Percentiles rank a stretch among this genome's conserved stretches.
Evolutionary conservation across 1,139 yeast genomes (phyloP).

Genomic region (Candida neerlandica): DNA sequence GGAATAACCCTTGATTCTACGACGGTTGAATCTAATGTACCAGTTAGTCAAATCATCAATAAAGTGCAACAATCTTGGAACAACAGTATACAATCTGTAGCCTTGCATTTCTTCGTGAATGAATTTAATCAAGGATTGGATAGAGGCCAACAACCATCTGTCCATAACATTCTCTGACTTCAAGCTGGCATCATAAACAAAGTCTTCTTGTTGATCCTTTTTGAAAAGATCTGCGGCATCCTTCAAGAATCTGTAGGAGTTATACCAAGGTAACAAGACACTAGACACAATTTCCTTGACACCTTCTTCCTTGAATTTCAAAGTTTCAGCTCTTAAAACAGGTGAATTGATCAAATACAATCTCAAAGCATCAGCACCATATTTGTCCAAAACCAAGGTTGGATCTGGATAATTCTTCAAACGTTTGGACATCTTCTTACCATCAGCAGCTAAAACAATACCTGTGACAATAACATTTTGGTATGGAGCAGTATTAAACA

Average conservation of each 20-base stretch:
- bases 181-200: conserved; percentile 67
- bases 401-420: conserved; percentile 99
- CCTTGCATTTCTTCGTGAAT: conserved; percentile 88
- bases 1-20: conserved; percentile 86
- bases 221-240: conserved; percentile 86
- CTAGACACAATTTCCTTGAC: conserved; percentile 96
- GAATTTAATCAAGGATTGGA: conserved; percentile 84
- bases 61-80: conserved; percentile 83
- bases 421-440: conserved; percentile 99
- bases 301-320: conserved; percentile 97
- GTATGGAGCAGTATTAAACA: conserved; percentile 91
- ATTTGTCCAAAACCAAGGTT: conserved; percentile 70
- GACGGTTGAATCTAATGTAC: conserved; percentile 98
- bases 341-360: conserved; percentile 96
- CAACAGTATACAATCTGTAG: conserved; percentile 93
- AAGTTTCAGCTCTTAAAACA: conserved; percentile 92
- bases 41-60: conserved; percentile 97
- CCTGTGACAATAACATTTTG: conserved; percentile 96
- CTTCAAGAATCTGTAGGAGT: conserved; percentile 92
- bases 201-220: conserved; percentile 72
- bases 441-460: conserved; percentile 95
- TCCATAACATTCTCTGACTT: conserved; percentile 91
- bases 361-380: conserved; percentile 98
- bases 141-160: conserved; percentile 92
- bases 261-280: conserved; percentile 98